Base-by-base conservation (phyloP, 441 rosid genomes). In the Adansonia gregorii region DNA sequence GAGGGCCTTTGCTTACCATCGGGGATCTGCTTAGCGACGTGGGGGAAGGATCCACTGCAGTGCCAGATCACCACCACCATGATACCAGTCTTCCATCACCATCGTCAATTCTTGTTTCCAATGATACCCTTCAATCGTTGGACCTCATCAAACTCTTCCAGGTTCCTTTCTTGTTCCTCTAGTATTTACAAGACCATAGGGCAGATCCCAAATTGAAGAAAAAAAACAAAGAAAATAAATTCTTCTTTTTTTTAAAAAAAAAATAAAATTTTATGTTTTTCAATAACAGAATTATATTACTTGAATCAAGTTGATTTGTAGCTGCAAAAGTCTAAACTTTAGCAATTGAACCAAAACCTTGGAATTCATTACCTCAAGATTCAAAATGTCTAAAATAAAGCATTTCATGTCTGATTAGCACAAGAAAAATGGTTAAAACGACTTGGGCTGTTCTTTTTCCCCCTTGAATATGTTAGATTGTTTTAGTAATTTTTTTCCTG, bases 1-100 rank as follows among this genome's bases (percentile, higher is more conserved):
- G 99, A 83, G 99, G 98, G 20, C 99, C 99, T 43, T 81, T 93
- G 80, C 85, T 95, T 2, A 86, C 91, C 81, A 88, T 93, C 4
- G 97, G 94, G 15, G 98, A 94, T 90, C 89, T 93, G 82, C 87
- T 94, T 52, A 86, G 89, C 85, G 98, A 94, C 75, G 90, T 94
- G 4, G 93, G 77, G 56, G 91, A 84, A 61, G 90, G 80, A 15
- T 73, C 86, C 6, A 65, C 59, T 20, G 52, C 76, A 3, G 52
- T 86, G 0, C 7, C 82, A 27, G 72, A 49, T 0, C 78, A 17
- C n/a, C 78, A 43, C 8, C 79, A 17, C 17, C 77, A 41, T 45
- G 35, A 24, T 43, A 52, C 78, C 67, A 56, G 41, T 74, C 61
- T 54, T 5, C 17, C 85, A 10, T 65, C 82, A 2, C 60, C 63